Evolutionary conservation across 768 basidiomycete species (phyloP).

Genomic region (Hygrocybe coccinea): DNA sequence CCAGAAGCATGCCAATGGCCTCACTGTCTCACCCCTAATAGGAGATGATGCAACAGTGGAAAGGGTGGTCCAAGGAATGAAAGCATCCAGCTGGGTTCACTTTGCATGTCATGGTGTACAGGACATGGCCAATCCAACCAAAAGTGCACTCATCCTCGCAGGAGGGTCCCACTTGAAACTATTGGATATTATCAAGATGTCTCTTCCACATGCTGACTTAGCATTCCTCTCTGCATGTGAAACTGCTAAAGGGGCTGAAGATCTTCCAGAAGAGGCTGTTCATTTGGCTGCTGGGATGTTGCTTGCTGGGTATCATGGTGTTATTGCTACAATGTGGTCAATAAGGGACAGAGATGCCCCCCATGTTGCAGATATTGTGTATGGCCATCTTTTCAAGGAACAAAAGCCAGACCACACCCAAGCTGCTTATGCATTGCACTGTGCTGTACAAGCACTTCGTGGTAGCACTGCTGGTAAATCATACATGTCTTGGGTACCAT

Average conservation of each 20-base stretch:
- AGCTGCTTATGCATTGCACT: too few relatives aligned
- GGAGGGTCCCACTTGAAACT: constrained; percentile 18
- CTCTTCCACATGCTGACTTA: constrained; percentile 26
- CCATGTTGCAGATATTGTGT: constrained; percentile 28
- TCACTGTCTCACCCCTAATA: neutral
- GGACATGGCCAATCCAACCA: constrained; percentile 21
- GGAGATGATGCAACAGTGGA: constrained; percentile 12
- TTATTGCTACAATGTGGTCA: constrained; percentile 43
- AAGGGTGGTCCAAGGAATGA: constrained; percentile 7
- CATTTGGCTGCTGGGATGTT: constrained; percentile 42
- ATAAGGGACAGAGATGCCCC: constrained; percentile 36
- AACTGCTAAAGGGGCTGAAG: constrained; percentile 26
- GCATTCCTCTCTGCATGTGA: constrained; percentile 33
- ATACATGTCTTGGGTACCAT: too few relatives aligned
- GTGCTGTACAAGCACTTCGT: too few relatives aligned
- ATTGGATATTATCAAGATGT: constrained; percentile 17
- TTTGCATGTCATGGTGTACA: constrained; percentile 38
- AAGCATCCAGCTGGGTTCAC: constrained; percentile 26
- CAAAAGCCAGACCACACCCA: too few relatives aligned
- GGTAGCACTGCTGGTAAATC: too few relatives aligned
- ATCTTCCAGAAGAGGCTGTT: constrained; percentile 25
- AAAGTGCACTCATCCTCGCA: constrained; percentile 22
- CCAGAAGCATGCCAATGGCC: neutral
- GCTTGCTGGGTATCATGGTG: constrained; percentile 28
- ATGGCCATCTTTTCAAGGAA: too few relatives aligned